Evolutionary conservation across 352 stramenopile species (phyloP).

Genomic region (Achlya hypogyna): DNA sequence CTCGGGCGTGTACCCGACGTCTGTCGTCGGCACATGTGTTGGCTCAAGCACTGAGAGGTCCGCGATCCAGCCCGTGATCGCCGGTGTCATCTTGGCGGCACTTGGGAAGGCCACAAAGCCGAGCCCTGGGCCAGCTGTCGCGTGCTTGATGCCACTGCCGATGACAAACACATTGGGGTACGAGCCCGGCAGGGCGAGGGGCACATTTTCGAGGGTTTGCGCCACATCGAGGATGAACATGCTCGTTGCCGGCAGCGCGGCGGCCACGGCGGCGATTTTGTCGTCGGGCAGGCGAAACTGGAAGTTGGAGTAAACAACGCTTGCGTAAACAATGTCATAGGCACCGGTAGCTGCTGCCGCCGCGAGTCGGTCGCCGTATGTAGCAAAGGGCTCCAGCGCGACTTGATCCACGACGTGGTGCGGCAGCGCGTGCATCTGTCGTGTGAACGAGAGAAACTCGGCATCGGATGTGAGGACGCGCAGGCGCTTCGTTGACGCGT

Average conservation of each 20-base stretch:
- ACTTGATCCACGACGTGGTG: neutral
- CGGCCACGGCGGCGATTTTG: neutral
- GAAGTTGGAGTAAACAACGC: constrained; percentile 16
- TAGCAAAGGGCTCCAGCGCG: neutral
- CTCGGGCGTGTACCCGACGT: constrained; percentile 8
- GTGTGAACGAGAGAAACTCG: constrained; percentile 14
- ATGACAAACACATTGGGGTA: neutral
- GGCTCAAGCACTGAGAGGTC: neutral
- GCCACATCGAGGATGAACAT: constrained; percentile 16
- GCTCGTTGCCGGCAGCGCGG: neutral
- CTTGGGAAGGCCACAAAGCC: constrained; percentile 9
- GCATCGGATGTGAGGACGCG: neutral
- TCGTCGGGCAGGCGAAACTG: constrained; percentile 1
- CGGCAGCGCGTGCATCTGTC: neutral
- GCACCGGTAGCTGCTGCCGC: neutral
- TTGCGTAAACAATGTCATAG: constrained; percentile 3
- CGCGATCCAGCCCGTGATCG: constrained; percentile 15
- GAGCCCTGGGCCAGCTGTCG: constrained; percentile 3
- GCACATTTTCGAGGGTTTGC: constrained; percentile 10
- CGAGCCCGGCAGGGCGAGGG: neutral
- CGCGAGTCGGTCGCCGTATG: neutral
- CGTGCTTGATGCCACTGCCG: constrained; percentile 17
- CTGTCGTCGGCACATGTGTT: neutral
- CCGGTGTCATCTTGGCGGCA: neutral
- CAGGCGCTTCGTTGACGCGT: neutral